A percentile compares a stretch with the other conserved stretches of the same genome.
phyloP scores from a whole-genome alignment of 345 rosid species.

The Eucalyptus urophylla region DNA sequence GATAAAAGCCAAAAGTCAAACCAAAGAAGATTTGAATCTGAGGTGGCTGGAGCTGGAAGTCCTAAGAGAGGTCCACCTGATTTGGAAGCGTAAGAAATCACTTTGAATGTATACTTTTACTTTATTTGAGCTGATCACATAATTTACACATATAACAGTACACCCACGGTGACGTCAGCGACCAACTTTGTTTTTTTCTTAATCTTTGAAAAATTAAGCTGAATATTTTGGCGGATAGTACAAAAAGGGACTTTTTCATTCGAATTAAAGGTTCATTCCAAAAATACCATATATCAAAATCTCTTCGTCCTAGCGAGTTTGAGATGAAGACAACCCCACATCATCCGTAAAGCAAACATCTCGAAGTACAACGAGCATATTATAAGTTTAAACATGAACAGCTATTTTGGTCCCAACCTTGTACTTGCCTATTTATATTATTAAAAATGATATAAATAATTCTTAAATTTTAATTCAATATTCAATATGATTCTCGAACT shows the following conservation, averaged over 20 bases:
- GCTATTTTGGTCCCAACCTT: neutral
- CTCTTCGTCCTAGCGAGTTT: neutral
- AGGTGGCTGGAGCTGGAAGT: neutral
- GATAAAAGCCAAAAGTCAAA: neutral
- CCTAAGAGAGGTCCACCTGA: neutral
- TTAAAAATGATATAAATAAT: neutral
- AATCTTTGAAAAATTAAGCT: neutral
- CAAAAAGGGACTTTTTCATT: neutral
- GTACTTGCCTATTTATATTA: neutral
- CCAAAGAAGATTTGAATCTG: neutral
- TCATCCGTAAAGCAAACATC: neutral
- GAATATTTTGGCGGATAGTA: neutral
- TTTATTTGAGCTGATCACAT: neutral
- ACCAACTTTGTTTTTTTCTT: neutral
- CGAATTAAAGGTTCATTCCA: neutral
- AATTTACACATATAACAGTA: neutral
- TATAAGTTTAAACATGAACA: neutral
- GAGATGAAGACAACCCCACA: neutral
- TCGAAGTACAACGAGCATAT: neutral
- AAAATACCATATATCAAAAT: neutral
- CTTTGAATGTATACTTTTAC: neutral
- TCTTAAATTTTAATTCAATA: accelerated
- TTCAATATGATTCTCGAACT: accelerated
- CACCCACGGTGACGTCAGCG: neutral
- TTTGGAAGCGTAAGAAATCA: neutral